Conservation (phyloP, 2,329 filamentous ascomycete species). For the Furcasterigmium sp. region DNA sequence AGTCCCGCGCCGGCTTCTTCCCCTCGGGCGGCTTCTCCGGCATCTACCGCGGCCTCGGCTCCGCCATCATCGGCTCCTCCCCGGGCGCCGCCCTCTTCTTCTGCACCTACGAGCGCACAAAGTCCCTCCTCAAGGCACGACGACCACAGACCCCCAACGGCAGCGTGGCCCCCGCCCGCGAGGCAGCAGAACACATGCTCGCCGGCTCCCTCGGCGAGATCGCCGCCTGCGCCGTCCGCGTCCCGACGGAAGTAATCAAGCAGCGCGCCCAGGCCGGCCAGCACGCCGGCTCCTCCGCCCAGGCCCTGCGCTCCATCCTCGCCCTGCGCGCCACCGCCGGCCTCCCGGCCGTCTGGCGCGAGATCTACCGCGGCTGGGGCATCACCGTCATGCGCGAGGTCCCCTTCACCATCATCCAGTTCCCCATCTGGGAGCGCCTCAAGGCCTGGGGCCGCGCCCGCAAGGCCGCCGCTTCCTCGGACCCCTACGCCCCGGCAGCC, state of each 20-base stretch:
- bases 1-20: constrained; percentile 74
- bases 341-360: constrained; percentile 61
- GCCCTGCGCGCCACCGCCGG: constrained; percentile 36
- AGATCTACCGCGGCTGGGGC: constrained; percentile 86
- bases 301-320: constrained; percentile 67
- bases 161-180: constrained; percentile 15
- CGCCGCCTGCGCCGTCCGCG: constrained; percentile 84
- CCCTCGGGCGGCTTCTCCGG: constrained; percentile 82
- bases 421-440: constrained; percentile 92
- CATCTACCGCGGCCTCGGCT: constrained; percentile 89
- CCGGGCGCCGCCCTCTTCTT: constrained; percentile 97
- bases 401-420: constrained; percentile 95
- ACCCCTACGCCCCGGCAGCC: no score
- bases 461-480: constrained; percentile 6
- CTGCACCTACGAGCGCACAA: constrained; percentile 82
- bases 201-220: constrained; percentile 85
- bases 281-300: constrained; percentile 63
- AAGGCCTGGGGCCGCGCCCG: constrained; percentile 62
- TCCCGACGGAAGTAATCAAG: constrained; percentile 96
- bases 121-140: constrained; percentile 40
- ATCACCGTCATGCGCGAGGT: constrained; percentile 95
- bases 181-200: constrained; percentile 64
- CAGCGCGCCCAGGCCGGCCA: constrained; percentile 89
- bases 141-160: neutral
- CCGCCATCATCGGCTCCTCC: constrained; percentile 83